phyloP scores from a whole-genome alignment of 352 stramenopile genomes.

The Phytophthora idaei region DNA sequence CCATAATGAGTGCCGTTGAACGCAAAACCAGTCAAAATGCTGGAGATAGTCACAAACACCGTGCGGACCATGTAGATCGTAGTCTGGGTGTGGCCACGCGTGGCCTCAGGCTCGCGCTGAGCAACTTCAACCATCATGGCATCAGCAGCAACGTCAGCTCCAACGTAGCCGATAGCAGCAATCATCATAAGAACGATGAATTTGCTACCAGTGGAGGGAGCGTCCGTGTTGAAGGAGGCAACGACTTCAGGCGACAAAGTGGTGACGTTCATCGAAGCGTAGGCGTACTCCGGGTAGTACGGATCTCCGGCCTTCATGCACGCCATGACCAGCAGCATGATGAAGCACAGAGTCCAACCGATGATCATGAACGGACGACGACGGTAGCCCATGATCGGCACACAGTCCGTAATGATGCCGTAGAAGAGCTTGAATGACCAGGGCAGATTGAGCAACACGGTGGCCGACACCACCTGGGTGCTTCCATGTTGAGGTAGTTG shows the following conservation, averaged over 20 bases:
- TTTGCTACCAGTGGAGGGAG: constrained; percentile 37
- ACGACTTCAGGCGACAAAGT: constrained; percentile 31
- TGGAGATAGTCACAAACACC: constrained; percentile 44
- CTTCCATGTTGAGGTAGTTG: constrained; percentile 60
- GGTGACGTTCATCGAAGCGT: constrained; percentile 39
- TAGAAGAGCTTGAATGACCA: constrained; percentile 71
- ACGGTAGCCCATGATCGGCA: constrained; percentile 57
- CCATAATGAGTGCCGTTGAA: constrained; percentile 52
- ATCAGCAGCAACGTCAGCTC: constrained; percentile 57
- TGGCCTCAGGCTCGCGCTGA: constrained; percentile 51
- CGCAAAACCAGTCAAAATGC: constrained; percentile 45
- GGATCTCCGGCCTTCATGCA: constrained; percentile 41
- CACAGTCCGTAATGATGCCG: constrained; percentile 55
- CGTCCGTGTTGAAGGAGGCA: constrained; percentile 41
- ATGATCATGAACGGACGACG: constrained; percentile 63
- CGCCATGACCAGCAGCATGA: constrained; percentile 52
- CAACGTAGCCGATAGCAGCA: constrained; percentile 51
- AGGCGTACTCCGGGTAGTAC: constrained; percentile 44
- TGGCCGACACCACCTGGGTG: constrained; percentile 44
- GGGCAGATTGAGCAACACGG: constrained; percentile 44
- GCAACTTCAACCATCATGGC: constrained; percentile 59
- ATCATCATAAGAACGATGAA: constrained; percentile 57
- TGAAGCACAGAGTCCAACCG: constrained; percentile 46
- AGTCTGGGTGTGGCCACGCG: constrained; percentile 53
- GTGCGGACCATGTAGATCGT: constrained; percentile 52